phyloP scores from a whole-genome alignment of 257 asterid genomes.

The Solanum gandarillasii region DNA sequence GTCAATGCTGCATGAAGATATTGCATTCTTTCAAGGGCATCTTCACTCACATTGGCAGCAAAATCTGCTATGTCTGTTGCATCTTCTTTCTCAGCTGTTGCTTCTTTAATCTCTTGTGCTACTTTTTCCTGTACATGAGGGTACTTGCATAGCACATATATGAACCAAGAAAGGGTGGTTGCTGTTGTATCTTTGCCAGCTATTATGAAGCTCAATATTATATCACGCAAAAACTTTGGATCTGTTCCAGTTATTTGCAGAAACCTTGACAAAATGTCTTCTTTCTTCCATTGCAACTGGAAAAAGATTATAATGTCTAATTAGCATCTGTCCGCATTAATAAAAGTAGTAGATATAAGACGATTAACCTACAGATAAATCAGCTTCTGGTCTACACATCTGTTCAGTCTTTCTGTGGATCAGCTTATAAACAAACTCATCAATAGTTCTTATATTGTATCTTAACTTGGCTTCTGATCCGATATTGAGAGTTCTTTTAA shows the following conservation, averaged over 20 bases:
- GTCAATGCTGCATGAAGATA: conserved; percentile 48
- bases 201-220: conserved; percentile 40
- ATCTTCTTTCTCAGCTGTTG: conserved; percentile 3
- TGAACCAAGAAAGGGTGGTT: conserved; percentile 40
- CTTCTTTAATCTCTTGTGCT: conserved; percentile 27
- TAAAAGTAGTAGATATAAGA: neutral
- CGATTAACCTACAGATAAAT: conserved; percentile 22
- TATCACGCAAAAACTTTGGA: conserved; percentile 44
- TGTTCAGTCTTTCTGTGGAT: conserved; percentile 32
- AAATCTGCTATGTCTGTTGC: conserved; percentile 15
- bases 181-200: conserved; percentile 59
- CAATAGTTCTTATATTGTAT: conserved; percentile 22
- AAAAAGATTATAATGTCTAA: neutral
- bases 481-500: conserved; percentile 28
- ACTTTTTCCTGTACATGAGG: conserved; percentile 40
- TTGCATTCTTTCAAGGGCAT: conserved; percentile 44
- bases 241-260: conserved; percentile 18
- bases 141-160: conserved; percentile 44
- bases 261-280: conserved; percentile 51
- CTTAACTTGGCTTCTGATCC: conserved; percentile 47
- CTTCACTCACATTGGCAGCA: conserved; percentile 27
- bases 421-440: conserved; percentile 40
- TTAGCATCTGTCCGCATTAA: neutral
- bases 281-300: conserved; percentile 35
- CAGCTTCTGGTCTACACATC: conserved; percentile 15